Base-by-base conservation (phyloP, 2,329 filamentous ascomycete genomes). In the Cadophora sp. region DNA sequence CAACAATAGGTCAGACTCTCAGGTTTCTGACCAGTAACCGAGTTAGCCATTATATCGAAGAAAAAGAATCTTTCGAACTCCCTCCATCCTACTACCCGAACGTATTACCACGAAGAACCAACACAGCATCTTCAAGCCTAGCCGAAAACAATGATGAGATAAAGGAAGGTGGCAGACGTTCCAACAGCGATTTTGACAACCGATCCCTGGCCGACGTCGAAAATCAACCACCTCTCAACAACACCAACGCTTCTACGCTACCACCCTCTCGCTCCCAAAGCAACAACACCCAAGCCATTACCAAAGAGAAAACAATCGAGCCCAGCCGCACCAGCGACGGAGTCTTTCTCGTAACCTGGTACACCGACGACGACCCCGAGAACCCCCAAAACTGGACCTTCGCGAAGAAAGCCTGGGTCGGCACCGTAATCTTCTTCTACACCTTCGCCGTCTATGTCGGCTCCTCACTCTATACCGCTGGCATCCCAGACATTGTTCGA, bases 361-460 rank as follows among this genome's bases (percentile, higher is more conserved):
- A 46, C 8, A 46, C 43, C 43, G 43, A 22, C 43, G 55, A 58
- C 55, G 55, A 58, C 55, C 27, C 55, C 7, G 55, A 29, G 12
- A 58, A 58, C 26, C 55, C 55, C 2, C 24, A 31, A 22, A 58
- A 58, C 11, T 58, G 55, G 61, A n/a, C 71, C 6, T 34, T 58
- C 29, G 11, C 8, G 11, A 82, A 82, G 73, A 80, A 81, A 19
- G 64, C 74, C 11, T 76, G 79, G 70, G 84, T 46, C 43, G 43
- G 81, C 65, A 64, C 75, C 12, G 75, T 79, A 68, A 85, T 84
- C 66, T 83, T 81, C 65, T 72, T 87, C 5, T 88, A 84, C 80
- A 89, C 87, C 0, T 85, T 88, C 68, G 83, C 85, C 26, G 86
- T 86, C 0, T 86, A 86, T 73, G 83, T 82, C 72, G 82, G 81